Percentiles rank a stretch among this genome's conserved stretches.
These are phyloP conservation scores for Cyclotella atomus DNA, from an alignment of 108 stramenopile species.

Conservation along the genomic window DNA sequence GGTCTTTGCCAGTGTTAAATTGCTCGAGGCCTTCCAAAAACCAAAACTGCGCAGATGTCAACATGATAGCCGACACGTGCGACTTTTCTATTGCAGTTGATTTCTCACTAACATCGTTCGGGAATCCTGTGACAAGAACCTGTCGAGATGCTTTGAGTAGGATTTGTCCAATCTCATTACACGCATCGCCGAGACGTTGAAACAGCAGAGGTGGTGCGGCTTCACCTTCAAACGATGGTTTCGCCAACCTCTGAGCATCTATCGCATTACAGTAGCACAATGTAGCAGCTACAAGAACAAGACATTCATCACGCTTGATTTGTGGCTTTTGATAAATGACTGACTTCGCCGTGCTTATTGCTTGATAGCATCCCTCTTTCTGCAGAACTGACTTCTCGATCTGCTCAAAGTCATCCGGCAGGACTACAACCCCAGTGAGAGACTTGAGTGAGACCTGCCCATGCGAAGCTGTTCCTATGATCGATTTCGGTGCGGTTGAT, in stretches of 20 bases:
- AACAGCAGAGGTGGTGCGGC: slow-evolving; percentile 56
- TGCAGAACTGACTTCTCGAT: slow-evolving; percentile 45
- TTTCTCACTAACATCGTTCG: background rate
- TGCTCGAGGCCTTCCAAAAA: slow-evolving; percentile 68
- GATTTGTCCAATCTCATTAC: slow-evolving; percentile 85
- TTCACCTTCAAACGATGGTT: background rate
- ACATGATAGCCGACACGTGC: slow-evolving; percentile 57
- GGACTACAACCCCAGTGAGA: slow-evolving; percentile 40
- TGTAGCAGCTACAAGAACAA: slow-evolving; percentile 78
- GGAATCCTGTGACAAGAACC: slow-evolving; percentile 46
- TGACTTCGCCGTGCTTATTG: slow-evolving; percentile 43
- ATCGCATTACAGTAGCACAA: slow-evolving; percentile 73
- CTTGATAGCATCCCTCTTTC: slow-evolving; percentile 46
- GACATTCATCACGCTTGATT: slow-evolving; percentile 68
- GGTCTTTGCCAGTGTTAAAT: slow-evolving; percentile 64
- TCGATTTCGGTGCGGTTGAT: slow-evolving; percentile 24
- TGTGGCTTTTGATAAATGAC: slow-evolving; percentile 58
- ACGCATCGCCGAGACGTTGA: slow-evolving; percentile 86
- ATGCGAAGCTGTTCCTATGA: slow-evolving; percentile 27
- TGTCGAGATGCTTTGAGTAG: slow-evolving; percentile 60
- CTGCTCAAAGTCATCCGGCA: slow-evolving; percentile 44
- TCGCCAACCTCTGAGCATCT: slow-evolving; percentile 28
- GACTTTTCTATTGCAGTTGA: slow-evolving; percentile 26
- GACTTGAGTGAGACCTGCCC: slow-evolving; percentile 46
- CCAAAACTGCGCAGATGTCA: slow-evolving; percentile 85